Conservation (phyloP, 192 early-diverging fungal species). For the Umbelopsis ramanniana region DNA sequence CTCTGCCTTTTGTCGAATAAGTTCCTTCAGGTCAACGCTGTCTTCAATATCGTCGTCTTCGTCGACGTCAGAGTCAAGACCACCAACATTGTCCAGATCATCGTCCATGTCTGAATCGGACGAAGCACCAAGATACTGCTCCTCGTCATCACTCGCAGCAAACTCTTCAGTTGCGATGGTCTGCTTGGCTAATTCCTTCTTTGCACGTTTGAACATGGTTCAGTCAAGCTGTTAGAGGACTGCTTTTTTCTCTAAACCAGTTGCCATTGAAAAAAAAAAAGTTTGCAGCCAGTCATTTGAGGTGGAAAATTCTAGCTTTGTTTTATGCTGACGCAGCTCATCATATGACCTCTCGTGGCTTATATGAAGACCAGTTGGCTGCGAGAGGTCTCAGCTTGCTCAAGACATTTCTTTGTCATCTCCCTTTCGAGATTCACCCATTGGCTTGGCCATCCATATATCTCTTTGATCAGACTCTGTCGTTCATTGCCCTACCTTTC, state of each 20-base stretch:
- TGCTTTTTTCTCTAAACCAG: not conserved
- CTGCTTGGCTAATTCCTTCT: constrained; percentile 39
- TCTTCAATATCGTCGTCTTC: not conserved
- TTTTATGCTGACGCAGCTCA: not conserved
- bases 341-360: not conserved
- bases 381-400: too few species aligned
- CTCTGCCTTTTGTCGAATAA: not conserved
- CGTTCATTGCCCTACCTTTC: not conserved
- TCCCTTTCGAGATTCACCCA: too few species aligned
- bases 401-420: too few species aligned
- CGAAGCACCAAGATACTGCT: constrained; percentile 28
- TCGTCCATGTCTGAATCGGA: constrained; percentile 35
- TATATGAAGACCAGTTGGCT: not conserved
- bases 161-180: constrained; percentile 28
- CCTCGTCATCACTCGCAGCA: constrained; percentile 26
- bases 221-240: not conserved
- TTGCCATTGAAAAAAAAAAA: not conserved
- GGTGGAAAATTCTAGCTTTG: not conserved
- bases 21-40: not conserved
- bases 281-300: not conserved
- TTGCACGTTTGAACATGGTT: constrained; percentile 40
- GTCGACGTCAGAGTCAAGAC: not conserved
- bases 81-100: constrained; percentile 16
- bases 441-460: too few species aligned
- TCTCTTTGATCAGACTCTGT: too few species aligned